Conservation (phyloP, 768 basidiomycete species). For the Aureoboletus auriporus region DNA sequence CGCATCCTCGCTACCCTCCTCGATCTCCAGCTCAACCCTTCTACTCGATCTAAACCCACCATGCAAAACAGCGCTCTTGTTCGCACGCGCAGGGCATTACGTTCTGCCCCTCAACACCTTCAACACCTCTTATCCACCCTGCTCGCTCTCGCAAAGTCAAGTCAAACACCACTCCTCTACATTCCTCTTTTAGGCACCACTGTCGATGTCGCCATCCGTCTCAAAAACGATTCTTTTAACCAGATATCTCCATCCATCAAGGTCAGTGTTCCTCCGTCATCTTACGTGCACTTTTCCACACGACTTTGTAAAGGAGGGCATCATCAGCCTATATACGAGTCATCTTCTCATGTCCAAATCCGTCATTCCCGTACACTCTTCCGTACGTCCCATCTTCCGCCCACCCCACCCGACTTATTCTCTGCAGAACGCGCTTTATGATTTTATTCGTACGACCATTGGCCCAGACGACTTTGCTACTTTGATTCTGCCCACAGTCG, state of each 20-base stretch:
- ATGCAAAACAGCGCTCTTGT: slow-evolving; percentile 60
- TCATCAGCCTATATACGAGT: slow-evolving; percentile 56
- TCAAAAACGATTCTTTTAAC: slow-evolving; percentile 49
- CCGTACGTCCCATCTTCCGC: slow-evolving; percentile 37
- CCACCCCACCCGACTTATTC: slow-evolving; percentile 7
- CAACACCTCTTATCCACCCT: slow-evolving; percentile 49
- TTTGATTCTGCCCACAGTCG: slow-evolving; percentile 64
- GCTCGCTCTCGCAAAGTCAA: slow-evolving; percentile 47
- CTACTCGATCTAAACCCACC: slow-evolving; percentile 50
- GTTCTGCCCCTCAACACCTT: slow-evolving; percentile 55
- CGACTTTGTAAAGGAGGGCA: slow-evolving; percentile 40
- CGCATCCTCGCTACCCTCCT: slow-evolving; percentile 56
- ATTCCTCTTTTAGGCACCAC: slow-evolving; percentile 62
- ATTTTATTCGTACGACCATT: slow-evolving; percentile 57
- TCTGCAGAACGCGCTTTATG: slow-evolving; percentile 48
- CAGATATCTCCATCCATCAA: slow-evolving; percentile 45
- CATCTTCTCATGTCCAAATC: slow-evolving; percentile 67
- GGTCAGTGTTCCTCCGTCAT: slow-evolving; percentile 25
- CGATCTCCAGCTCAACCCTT: slow-evolving; percentile 52
- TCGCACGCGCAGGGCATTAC: slow-evolving; percentile 60
- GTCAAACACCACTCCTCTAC: slow-evolving; percentile 36
- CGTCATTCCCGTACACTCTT: slow-evolving; percentile 53
- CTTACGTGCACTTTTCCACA: background rate
- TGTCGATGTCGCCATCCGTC: slow-evolving; percentile 64
- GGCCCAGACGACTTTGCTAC: slow-evolving; percentile 46